Evolutionary conservation across 2,329 filamentous ascomycete species (phyloP), one percentile per base, ranked within the genome.

Genomic region (Colletotrichum trifolii): DNA sequence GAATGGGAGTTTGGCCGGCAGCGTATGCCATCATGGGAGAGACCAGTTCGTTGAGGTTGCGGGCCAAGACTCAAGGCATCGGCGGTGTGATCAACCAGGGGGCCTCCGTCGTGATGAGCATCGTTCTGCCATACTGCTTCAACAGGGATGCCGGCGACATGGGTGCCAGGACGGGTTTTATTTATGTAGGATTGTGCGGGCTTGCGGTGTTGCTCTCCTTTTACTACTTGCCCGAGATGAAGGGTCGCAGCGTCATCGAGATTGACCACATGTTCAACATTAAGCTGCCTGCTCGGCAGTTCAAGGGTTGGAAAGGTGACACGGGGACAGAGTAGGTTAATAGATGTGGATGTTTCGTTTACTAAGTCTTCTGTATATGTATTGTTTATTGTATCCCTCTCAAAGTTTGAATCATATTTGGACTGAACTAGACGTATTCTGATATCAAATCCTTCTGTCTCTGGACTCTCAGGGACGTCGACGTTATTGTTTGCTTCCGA

Each of bases 211-310:
- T 73, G 1, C 49, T 79, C 0, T 78, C 79, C 0, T 88, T 77
- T 73, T 73, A 78, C 10, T 75, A 75, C 39, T 72, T 87, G 1
- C 85, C 85, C 0, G 85, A 88, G 70, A 86, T 84, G 74, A 83
- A 82, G 71, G 81, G 80, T 1, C 71, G 82, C n/a, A 81, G 72
- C 2, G 54, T 60, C 2, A 42, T 39, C 42, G 57, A 64, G 82
- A 86, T 87, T 69, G 86, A 88, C 71, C 87, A 87, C 69, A 62
- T 87, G 73, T 87, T 87, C 78, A 79, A 78, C 49, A 83, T 86
- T 70, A 75, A 75, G 60, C 75, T 88, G 25, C 79, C 74, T 0
- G 86, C 87, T 69, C 82, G 87, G 71, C 72, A 85, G 70, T 85
- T 81, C 81, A 84, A 81, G 74, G 73, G 83, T 7, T 64, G 60